phyloP scores from a whole-genome alignment of 2,329 filamentous ascomycete genomes.

The Chaetothyriales sp. region DNA sequence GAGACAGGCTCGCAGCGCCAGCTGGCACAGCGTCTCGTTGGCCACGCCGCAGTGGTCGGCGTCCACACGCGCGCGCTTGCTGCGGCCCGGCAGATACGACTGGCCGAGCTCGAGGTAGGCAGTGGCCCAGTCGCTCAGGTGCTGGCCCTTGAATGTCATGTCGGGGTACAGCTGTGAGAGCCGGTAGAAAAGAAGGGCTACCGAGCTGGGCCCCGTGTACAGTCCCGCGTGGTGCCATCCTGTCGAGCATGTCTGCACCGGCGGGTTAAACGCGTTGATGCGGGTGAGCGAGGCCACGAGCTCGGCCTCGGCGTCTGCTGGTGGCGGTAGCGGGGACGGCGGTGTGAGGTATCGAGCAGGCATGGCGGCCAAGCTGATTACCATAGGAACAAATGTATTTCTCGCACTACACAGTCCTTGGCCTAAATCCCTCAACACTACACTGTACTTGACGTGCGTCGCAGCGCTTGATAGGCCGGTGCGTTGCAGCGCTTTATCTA shows the following conservation, averaged over 20 bases:
- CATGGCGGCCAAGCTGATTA: too few relatives aligned
- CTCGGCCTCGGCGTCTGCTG: slow-evolving; percentile 8
- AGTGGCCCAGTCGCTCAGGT: slow-evolving; percentile 34
- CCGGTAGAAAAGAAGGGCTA: slow-evolving; percentile 43
- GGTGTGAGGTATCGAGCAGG: too few relatives aligned
- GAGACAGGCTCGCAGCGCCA: slow-evolving; percentile 35
- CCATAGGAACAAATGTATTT: too few relatives aligned
- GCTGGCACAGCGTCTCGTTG: slow-evolving; percentile 37
- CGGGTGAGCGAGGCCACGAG: slow-evolving; percentile 12
- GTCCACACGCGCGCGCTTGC: slow-evolving; percentile 21
- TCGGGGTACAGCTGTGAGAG: slow-evolving; percentile 34
- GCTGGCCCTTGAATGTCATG: slow-evolving; percentile 31
- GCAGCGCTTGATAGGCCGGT: too few relatives aligned
- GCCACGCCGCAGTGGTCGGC: slow-evolving; percentile 36
- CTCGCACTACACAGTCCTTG: too few relatives aligned
- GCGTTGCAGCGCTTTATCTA: too few relatives aligned
- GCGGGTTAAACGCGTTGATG: slow-evolving; percentile 17
- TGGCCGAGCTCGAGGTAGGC: slow-evolving; percentile 27
- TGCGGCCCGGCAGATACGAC: background rate
- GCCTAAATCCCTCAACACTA: too few relatives aligned
- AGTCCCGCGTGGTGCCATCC: slow-evolving; percentile 29
- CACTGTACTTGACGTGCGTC: too few relatives aligned
- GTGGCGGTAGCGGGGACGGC: too few relatives aligned
- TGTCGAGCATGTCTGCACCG: slow-evolving; percentile 17
- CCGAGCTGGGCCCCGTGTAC: slow-evolving; percentile 41